Base-by-base conservation (phyloP, 257 asterid species). In the Solanum megistacrolobum region DNA sequence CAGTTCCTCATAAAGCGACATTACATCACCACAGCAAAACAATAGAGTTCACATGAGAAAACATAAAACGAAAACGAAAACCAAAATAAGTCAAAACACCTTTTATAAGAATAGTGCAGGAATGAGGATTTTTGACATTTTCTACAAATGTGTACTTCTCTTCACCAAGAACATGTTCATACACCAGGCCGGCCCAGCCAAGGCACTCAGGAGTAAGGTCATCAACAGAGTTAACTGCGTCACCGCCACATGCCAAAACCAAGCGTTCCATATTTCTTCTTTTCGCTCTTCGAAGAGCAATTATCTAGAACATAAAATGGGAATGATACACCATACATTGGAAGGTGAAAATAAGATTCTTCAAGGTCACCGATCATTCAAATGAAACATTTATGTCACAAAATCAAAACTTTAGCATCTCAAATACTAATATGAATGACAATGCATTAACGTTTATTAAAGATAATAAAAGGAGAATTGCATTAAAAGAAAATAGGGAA, bases 151-250 rank as follows among this genome's bases (percentile, higher is more conserved):
- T 97, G 88, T 97, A 97, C 90, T 95, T 97, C 88, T 95, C 98
- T 91, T 97, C 99, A 68, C 99, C 99, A 91, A 97, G 99, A 41
- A 95, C 95, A 79, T 97, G 99, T 93, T 97, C 99, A 72, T 96
- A 96, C 69, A 97, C 99, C 92, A 96, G 88, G 78, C 99, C 99
- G 86, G 99, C 99, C 99, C 99, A 97, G 87, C 99, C 99, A 92
- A 97, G 99, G 91, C 94, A 92, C 34, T 94, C 98, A 73, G 98
- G 95, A 87, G 95, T 94, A 38, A 97, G 86, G 91, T 96, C 99
- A 91, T 97, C 99, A 83, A 97, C 99, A 60, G 99, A 97, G 90
- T 97, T 95, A 85, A 97, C 97, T 75, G 98, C 98, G 75, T 97
- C 99, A 82, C 99, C 99, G 43, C 99, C 99, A 90, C 99, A 97